These are phyloP conservation scores for Penicillium concentricum DNA, from an alignment of 2,329 filamentous ascomycete species.

Conservation along the genomic window DNA sequence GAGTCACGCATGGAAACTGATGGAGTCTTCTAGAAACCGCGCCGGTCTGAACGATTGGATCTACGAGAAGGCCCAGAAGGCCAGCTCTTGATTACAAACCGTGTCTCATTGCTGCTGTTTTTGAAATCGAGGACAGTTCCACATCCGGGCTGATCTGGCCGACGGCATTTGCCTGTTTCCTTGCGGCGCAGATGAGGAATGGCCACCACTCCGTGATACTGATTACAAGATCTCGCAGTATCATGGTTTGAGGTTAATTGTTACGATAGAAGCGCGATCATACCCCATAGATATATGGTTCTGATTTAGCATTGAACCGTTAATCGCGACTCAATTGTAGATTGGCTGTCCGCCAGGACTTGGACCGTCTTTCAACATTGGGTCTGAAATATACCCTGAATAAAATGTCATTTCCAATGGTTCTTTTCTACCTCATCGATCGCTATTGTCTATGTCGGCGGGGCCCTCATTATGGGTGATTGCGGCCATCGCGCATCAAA, in stretches of 20 bases:
- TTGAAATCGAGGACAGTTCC: constrained; percentile 14
- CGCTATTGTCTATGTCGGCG: neutral
- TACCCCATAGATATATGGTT: constrained; percentile 6
- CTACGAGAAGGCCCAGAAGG: constrained; percentile 69
- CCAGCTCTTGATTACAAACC: constrained; percentile 22
- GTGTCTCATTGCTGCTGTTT: constrained; percentile 3
- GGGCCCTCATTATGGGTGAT: neutral
- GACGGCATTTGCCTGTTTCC: constrained; percentile 16
- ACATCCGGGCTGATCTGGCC: constrained; percentile 16
- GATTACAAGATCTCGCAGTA: neutral
- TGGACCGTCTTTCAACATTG: neutral
- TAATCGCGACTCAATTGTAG: constrained; percentile 2
- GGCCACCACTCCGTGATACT: neutral
- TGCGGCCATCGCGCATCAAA: neutral
- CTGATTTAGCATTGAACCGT: constrained; percentile 5
- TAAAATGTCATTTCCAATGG: constrained; percentile 8
- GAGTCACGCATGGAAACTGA: constrained; percentile 12
- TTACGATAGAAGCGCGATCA: constrained; percentile 1
- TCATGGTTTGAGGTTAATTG: neutral
- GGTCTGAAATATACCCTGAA: constrained; percentile 19
- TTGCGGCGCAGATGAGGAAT: constrained; percentile 4
- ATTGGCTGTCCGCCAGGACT: neutral
- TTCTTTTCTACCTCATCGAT: neutral
- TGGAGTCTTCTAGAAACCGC: constrained; percentile 61
- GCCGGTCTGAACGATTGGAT: constrained; percentile 95